Evolutionary conservation across 306 rosid genomes (phyloP).

Genomic region (Quercus cerris): DNA sequence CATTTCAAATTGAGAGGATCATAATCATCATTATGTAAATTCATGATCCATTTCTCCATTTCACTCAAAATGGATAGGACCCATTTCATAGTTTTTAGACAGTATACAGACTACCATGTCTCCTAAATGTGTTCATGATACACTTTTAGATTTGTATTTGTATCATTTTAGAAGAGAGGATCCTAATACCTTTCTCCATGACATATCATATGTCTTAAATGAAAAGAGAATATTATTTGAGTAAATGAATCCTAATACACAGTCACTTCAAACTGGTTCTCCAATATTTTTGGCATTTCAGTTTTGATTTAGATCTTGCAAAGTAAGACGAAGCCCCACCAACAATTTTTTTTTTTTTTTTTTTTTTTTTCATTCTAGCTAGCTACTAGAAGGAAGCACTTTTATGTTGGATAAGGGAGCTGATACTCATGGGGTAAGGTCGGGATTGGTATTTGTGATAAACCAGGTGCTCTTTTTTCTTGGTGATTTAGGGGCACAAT

Average conservation of each 20-base stretch:
- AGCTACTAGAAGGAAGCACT: not conserved
- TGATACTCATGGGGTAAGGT: not conserved
- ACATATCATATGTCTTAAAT: not conserved
- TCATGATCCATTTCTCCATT: no score
- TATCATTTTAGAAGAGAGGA: no score
- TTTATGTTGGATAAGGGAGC: not conserved
- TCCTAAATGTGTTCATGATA: no score
- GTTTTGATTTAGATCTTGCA: not conserved
- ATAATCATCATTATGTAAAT: no score
- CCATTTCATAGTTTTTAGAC: no score
- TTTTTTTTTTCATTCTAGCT: not conserved
- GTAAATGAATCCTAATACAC: not conserved
- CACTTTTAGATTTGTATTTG: no score
- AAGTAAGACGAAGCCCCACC: not conserved
- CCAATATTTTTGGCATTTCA: not conserved
- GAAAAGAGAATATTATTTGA: conserved; percentile 12
- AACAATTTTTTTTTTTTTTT: not conserved
- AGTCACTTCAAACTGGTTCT: not conserved
- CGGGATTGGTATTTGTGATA: not conserved
- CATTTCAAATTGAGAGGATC: no score
- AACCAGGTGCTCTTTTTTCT: not conserved
- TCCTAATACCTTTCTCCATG: not conserved
- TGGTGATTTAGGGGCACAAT: not conserved
- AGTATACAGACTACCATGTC: no score
- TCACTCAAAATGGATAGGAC: no score